Conservation (phyloP, 306 rosid genomes). For the Cicer bijugum region DNA sequence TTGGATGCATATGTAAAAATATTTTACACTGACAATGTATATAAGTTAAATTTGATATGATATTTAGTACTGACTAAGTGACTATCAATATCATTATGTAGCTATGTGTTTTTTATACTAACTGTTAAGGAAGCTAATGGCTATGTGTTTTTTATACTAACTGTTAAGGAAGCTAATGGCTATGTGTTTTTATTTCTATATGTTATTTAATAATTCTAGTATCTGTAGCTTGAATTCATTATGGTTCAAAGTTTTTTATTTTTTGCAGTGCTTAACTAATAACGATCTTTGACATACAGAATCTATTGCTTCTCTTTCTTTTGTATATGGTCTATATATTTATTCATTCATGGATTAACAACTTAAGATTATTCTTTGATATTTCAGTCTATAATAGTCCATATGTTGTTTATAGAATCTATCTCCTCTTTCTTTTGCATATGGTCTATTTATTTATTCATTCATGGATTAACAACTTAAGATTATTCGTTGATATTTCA, state of each 20-base stretch:
- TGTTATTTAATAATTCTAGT: conserved; percentile 1
- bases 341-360: neutral
- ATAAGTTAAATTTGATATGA: too few species aligned
- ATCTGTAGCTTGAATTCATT: neutral
- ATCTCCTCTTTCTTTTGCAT: conserved; percentile 14
- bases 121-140: conserved; percentile 17
- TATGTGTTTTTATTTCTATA: neutral
- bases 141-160: neutral
- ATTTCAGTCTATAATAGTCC: conserved; percentile 17
- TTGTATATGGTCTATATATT: conserved; percentile 1
- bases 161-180: conserved; percentile 14
- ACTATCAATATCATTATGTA: too few species aligned
- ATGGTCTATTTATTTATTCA: conserved; percentile 5
- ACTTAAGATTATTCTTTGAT: neutral
- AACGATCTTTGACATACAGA: conserved; percentile 10
- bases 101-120: too few species aligned
- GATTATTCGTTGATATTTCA: neutral
- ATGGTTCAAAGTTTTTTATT: neutral
- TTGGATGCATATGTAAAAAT: too few species aligned
- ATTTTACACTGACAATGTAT: too few species aligned
- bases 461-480: neutral
- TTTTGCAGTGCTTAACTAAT: neutral
- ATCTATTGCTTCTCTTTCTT: conserved; percentile 19
- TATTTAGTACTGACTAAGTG: too few species aligned
- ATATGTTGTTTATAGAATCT: neutral